Evolutionary conservation across 306 rosid genomes (phyloP), one percentile per base, ranked within the genome.

Genomic region (Cicer cuneatum): DNA sequence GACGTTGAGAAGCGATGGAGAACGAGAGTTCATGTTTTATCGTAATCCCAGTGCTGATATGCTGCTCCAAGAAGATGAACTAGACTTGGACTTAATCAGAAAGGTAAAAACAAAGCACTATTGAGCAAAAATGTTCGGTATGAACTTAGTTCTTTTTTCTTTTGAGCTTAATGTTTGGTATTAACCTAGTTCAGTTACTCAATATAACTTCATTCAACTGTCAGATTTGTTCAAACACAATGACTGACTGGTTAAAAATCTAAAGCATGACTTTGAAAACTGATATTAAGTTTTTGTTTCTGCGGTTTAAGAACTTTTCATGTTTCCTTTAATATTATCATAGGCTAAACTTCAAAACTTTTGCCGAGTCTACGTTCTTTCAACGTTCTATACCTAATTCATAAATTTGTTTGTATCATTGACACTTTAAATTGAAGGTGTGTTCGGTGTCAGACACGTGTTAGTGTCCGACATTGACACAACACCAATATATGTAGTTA

Each of bases 41-140:
- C 96, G 98, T 68, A 93, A 93, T 74, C 98, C 98, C 39, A 91
- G 97, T 79, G 97, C 98, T 75, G 98, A 94, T 81, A 91, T 94
- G 98, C 83, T 94, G 82, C 93, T 94, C 74, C 86, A 76, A 78
- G 97, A 90, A 81, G 83, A 84, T 72, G 98, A 91, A 74, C 89
- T 93, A 33, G 92, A 93, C 83, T 82, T 84, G 47, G 86, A 83
- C 74, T 82, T 93, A 18, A 91, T 93, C 68, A 85, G 80, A 81
- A 91, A 90, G 92, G 98, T 91, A 85, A 63, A 79, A 18, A 65
- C 62, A 35, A 48, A 72, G 47, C 68, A 65, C 29, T 8, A 47
- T 63, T 33, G 47, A 60, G 69, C 40, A 29, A 48, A 48, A 62
- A 24, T 69, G 46, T 73, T 80, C 24, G 24, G 54, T 82, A 3